These are phyloP conservation scores for Yarrowia galli DNA, from an alignment of 1,139 yeast species.

Conservation along the genomic window DNA sequence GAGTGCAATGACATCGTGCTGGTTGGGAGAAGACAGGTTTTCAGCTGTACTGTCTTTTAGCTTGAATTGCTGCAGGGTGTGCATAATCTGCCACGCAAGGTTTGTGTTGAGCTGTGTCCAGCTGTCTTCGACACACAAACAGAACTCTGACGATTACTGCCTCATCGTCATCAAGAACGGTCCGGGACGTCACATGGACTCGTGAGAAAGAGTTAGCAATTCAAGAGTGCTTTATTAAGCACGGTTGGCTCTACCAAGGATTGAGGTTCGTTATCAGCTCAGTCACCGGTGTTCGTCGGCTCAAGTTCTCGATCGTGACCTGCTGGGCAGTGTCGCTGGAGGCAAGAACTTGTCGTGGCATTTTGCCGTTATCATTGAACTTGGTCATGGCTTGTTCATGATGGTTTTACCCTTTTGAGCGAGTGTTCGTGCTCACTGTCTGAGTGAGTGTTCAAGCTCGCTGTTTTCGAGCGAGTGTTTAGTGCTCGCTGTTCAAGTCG, in stretches of 20 bases:
- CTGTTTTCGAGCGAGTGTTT: neutral
- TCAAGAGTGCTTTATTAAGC: neutral
- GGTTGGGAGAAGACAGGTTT: neutral
- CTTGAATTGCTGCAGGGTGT: slow-evolving; percentile 1
- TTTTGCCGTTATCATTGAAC: neutral
- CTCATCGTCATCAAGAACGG: slow-evolving; percentile 7
- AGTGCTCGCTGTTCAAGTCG: neutral
- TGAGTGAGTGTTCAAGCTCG: no score
- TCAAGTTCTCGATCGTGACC: neutral
- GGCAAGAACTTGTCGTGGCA: neutral
- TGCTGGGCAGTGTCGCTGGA: neutral
- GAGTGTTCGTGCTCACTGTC: neutral
- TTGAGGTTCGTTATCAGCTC: neutral
- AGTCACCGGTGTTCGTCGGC: slow-evolving; percentile 1
- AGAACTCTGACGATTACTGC: neutral
- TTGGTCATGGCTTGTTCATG: neutral
- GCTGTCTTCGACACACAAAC: neutral
- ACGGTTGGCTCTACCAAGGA: neutral
- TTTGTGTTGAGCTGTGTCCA: slow-evolving; percentile 3
- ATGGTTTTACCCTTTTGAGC: neutral
- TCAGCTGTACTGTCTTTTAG: neutral
- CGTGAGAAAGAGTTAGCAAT: slow-evolving; percentile 10
- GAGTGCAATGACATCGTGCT: neutral
- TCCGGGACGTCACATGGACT: slow-evolving; percentile 7
- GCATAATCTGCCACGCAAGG: neutral